Evolutionary conservation across 345 rosid species (phyloP).

Genomic region (Ceriops decandra): DNA sequence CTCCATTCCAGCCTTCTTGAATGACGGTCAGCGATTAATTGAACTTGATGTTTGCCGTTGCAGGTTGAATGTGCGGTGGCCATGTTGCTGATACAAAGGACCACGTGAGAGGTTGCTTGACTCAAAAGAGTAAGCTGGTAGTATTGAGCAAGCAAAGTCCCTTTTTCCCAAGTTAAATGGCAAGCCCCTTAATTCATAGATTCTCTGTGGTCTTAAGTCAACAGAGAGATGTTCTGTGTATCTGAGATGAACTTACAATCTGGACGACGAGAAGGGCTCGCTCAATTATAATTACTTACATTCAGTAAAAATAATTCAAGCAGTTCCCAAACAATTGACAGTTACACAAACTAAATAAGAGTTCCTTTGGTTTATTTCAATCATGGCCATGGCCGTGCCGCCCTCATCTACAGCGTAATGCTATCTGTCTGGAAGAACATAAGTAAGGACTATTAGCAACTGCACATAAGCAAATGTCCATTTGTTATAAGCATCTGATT

Average conservation of each 20-base stretch:
- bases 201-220: too few relatives aligned
- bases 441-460: neutral
- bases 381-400: too few relatives aligned
- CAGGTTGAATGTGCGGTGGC: slow-evolving; percentile 95
- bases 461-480: neutral
- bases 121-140: slow-evolving; percentile 93
- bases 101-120: slow-evolving; percentile 82
- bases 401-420: too few relatives aligned
- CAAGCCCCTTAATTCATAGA: slow-evolving; percentile 54
- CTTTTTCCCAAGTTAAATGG: slow-evolving; percentile 85
- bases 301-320: too few relatives aligned
- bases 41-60: slow-evolving; percentile 7
- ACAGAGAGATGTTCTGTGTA: too few relatives aligned
- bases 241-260: too few relatives aligned
- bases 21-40: neutral
- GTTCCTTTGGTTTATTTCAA: too few relatives aligned
- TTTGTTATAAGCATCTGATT: neutral
- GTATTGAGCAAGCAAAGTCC: slow-evolving; percentile 98
- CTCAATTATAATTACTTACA: too few relatives aligned
- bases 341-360: too few relatives aligned
- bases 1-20: too few relatives aligned
- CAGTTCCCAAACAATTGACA: too few relatives aligned
- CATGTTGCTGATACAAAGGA: slow-evolving; percentile 80
- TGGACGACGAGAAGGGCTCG: too few relatives aligned
- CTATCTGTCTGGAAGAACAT: neutral